These are phyloP conservation scores for Aotearoamyces nothofagi DNA, from an alignment of 2,329 filamentous ascomycete genomes.

Conservation along the genomic window DNA sequence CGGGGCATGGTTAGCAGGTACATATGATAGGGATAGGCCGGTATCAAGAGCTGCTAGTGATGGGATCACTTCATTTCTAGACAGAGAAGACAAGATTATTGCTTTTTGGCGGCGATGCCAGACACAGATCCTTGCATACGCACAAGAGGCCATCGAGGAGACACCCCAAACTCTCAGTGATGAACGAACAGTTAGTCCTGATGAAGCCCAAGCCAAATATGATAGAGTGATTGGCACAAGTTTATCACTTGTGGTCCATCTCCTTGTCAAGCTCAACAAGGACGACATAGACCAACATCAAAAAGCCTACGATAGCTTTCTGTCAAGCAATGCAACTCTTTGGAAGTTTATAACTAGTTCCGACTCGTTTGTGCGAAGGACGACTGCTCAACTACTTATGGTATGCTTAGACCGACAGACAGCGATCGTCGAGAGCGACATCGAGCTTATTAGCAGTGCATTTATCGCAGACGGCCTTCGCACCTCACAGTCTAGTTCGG, in stretches of 20 bases:
- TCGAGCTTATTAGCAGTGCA: conserved; percentile 34
- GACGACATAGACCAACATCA: conserved; percentile 43
- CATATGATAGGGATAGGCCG: conserved; percentile 70
- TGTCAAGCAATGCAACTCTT: conserved; percentile 44
- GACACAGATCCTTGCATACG: conserved; percentile 65
- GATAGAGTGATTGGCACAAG: conserved; percentile 51
- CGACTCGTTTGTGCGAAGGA: conserved; percentile 36
- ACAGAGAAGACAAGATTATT: conserved; percentile 61
- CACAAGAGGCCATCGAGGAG: conserved; percentile 66
- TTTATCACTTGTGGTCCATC: conserved; percentile 36
- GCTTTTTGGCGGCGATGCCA: conserved; percentile 75
- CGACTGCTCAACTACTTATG: conserved; percentile 34
- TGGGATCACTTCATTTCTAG: conserved; percentile 61
- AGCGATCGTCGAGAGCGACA: conserved; percentile 30
- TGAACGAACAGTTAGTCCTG: conserved; percentile 65
- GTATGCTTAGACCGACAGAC: conserved; percentile 30
- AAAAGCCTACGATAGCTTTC: conserved; percentile 46
- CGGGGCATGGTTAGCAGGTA: conserved; percentile 80
- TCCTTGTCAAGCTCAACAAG: conserved; percentile 31
- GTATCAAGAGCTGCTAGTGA: conserved; percentile 66
- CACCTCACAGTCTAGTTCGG: conserved; percentile 58
- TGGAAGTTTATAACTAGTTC: conserved; percentile 53
- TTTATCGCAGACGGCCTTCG: conserved; percentile 64
- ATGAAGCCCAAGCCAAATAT: conserved; percentile 80
- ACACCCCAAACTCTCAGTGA: conserved; percentile 75